Base-by-base conservation (phyloP, 2,329 filamentous ascomycete species). In the Thelonectria olida region DNA sequence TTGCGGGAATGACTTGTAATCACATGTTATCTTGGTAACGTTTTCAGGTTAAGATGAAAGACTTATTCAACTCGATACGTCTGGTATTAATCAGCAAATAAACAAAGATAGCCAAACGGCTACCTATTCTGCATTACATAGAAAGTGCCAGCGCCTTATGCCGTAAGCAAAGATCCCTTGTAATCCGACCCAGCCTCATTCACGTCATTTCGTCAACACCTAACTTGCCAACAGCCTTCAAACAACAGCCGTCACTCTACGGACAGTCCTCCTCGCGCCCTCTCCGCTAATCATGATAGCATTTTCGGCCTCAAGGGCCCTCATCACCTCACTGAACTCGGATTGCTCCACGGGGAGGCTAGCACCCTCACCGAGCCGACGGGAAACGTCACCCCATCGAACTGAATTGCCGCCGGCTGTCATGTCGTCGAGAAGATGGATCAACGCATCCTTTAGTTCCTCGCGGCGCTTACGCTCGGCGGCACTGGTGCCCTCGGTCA, bases 401-500 rank as follows among this genome's bases (percentile, higher is more conserved):
- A 93, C 92, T 1, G 85, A 84, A 61, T 89, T 87, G 3, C 88
- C 89, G 13, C 82, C 79, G 20, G 88, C 83, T 4, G 90, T 89
- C 79, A 97, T 85, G 69, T 97, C 93, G 73, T 98, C 95, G 12
- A 99, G 78, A 19, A 93, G 81, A 31, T 80, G 81, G 31, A 97
- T 75, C 1, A 97, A 83, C 0, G 91, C 93, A 58, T 86, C 87
- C 83, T 96, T 97, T 72, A 99, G 81, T 75, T 97, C 94, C 38
- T 91, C 89, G 74, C 90, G 91, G 66, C 92, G 84, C 74, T 92
- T 89, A 51, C 96, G 85, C 76, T 98, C 96, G n/a, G 89, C 89
- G 1, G 93, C 89, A 69, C 91, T 93, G 2, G 92, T 96, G n/a
- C 96, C 96, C 74, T 98, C 96, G 0, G 94, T 97, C 64, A 99